phyloP scores from a whole-genome alignment of 208 protist genomes.

The Trichomonas vaginalis region DNA sequence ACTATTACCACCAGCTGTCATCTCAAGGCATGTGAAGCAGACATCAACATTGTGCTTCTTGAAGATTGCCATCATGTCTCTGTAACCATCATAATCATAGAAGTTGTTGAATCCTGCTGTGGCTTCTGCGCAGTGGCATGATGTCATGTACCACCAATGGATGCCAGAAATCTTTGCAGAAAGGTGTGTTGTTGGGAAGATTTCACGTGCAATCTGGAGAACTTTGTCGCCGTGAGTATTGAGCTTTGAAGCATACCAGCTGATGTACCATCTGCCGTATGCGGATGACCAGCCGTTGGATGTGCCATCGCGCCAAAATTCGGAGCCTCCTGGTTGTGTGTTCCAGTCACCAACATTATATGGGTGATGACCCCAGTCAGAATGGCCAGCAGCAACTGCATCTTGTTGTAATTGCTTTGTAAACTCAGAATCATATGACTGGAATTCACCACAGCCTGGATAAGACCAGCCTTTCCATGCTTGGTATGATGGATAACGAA shows the following conservation, averaged over 20 bases:
- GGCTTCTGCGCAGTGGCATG: neutral
- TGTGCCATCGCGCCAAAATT: neutral
- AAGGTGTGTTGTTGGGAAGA: neutral
- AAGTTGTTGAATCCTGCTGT: neutral
- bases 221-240: neutral
- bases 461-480: neutral
- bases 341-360: neutral
- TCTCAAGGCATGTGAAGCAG: neutral
- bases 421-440: neutral
- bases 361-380: neutral
- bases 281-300: neutral
- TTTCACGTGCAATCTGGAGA: neutral
- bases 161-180: neutral
- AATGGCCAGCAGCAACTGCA: neutral
- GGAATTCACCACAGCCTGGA: neutral
- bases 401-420: neutral
- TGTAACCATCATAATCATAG: neutral
- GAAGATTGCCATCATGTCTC: neutral
- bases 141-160: neutral
- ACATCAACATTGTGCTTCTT: neutral
- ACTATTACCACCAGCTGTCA: neutral
- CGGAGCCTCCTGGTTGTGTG: neutral
- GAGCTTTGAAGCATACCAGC: neutral
- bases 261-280: neutral
- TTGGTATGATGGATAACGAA: neutral